These are phyloP conservation scores for Talaromyces trachyspermus DNA, from an alignment of 495 filamentous ascomycete species.

Conservation along the genomic window DNA sequence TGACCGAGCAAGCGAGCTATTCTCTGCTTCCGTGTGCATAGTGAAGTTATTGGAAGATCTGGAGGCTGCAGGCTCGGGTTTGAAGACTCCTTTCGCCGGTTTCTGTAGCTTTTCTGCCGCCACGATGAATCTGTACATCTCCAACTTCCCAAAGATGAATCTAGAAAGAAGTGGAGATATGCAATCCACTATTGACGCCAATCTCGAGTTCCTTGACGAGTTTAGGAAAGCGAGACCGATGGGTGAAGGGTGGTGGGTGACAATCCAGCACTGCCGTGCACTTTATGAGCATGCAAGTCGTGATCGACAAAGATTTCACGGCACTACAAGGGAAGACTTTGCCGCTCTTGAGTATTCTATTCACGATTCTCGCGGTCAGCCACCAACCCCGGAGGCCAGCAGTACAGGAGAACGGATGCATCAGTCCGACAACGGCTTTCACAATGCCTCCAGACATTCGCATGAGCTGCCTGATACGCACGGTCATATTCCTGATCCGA, in stretches of 20 bases:
- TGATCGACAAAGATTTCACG: conserved; percentile 13
- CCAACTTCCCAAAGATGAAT: conserved; percentile 19
- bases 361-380: conserved; percentile 8
- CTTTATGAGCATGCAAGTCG: conserved; percentile 16
- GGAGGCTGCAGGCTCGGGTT: conserved; percentile 11
- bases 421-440: no score
- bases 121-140: conserved; percentile 19
- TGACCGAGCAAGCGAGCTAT: conserved; percentile 15
- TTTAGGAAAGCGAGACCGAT: conserved; percentile 17
- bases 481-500: no score
- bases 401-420: no score
- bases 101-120: conserved; percentile 22
- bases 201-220: conserved; percentile 15
- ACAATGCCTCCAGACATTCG: no score
- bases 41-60: conserved; percentile 15
- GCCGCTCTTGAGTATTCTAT: conserved; percentile 16
- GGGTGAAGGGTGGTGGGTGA: conserved; percentile 17
- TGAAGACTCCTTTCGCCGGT: conserved; percentile 18
- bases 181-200: conserved; percentile 12
- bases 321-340: conserved; percentile 17
- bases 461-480: no score
- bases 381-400: background rate
- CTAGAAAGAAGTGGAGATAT: conserved; percentile 13
- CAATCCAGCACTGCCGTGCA: conserved; percentile 14
- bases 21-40: conserved; percentile 13